phyloP scores from a whole-genome alignment of 768 basidiomycete species.

The Mycena galopus region DNA sequence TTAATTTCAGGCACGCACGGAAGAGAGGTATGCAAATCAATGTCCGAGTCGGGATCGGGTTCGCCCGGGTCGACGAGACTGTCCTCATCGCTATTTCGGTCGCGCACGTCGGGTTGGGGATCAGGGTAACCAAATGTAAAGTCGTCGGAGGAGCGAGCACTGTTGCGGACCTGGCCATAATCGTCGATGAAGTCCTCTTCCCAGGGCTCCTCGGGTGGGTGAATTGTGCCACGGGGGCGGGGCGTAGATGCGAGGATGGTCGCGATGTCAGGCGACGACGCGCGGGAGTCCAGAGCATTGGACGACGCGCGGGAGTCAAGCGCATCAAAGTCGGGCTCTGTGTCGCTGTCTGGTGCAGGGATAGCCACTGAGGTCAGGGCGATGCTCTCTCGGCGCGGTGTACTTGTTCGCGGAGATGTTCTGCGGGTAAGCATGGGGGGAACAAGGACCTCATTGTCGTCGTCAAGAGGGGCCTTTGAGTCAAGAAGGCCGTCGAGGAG shows the following conservation, averaged over 20 bases:
- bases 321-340: slow-evolving; percentile 35
- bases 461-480: slow-evolving; percentile 31
- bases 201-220: slow-evolving; percentile 26
- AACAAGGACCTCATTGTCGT: slow-evolving; percentile 13
- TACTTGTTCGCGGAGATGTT: slow-evolving; percentile 11
- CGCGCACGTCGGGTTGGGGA: slow-evolving; percentile 24
- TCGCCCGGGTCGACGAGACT: slow-evolving; percentile 41
- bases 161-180: slow-evolving; percentile 37
- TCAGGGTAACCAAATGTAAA: slow-evolving; percentile 36
- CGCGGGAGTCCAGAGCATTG: slow-evolving; percentile 31
- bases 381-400: slow-evolving; percentile 26
- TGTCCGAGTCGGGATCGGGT: slow-evolving; percentile 72
- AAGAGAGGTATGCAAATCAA: slow-evolving; percentile 77
- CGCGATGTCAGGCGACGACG: slow-evolving; percentile 52
- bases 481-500: slow-evolving; percentile 28
- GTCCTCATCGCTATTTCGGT: slow-evolving; percentile 39
- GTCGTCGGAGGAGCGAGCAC: slow-evolving; percentile 7
- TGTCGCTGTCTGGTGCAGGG: slow-evolving; percentile 30
- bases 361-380: slow-evolving; percentile 34
- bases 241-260: slow-evolving; percentile 56
- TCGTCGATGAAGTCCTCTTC: slow-evolving; percentile 43
- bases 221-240: slow-evolving; percentile 41
- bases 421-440: slow-evolving; percentile 19
- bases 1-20: slow-evolving; percentile 61
- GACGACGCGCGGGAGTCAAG: slow-evolving; percentile 31